Percentiles rank a stretch among this genome's conserved stretches.
These are phyloP conservation scores for Pelomyxa schiedti DNA, from an alignment of 78 protist genomes.

Conservation along the genomic window DNA sequence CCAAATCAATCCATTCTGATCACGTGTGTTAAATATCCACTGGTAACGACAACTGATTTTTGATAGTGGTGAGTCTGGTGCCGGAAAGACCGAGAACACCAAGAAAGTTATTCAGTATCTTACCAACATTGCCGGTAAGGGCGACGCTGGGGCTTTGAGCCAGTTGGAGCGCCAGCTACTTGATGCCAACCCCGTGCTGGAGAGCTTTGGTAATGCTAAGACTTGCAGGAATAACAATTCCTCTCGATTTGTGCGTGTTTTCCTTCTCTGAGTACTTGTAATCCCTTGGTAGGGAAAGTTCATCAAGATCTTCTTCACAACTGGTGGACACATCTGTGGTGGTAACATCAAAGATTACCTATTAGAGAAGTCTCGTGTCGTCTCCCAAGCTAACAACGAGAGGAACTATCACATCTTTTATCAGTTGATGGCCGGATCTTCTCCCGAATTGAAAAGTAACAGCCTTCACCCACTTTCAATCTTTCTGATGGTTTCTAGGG, in stretches of 20 bases:
- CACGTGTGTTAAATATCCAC: conserved; percentile 13
- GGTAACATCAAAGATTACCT: conserved; percentile 80
- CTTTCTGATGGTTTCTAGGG: neutral
- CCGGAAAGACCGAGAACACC: conserved; percentile 74
- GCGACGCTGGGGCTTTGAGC: conserved; percentile 1
- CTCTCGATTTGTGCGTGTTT: conserved; percentile 72
- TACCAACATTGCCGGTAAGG: conserved; percentile 67
- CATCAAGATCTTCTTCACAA: conserved; percentile 84
- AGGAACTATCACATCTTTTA: conserved; percentile 87
- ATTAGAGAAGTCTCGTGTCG: conserved; percentile 85
- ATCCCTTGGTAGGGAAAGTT: too few relatives aligned
- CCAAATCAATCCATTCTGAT: conserved; percentile 74
- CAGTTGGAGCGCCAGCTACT: conserved; percentile 28
- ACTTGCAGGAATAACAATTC: conserved; percentile 79
- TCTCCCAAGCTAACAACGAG: conserved; percentile 73
- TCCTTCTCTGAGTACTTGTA: too few relatives aligned
- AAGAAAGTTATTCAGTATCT: conserved; percentile 86
- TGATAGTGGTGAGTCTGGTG: conserved; percentile 86
- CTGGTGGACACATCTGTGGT: conserved; percentile 76
- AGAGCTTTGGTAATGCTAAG: conserved; percentile 87
- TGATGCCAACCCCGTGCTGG: conserved; percentile 63
- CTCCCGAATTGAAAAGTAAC: neutral
- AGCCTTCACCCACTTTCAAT: neutral
- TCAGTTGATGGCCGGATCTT: conserved; percentile 63
- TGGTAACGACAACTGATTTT: neutral